Conservation (phyloP, 257 asterid species). For the Agastache rugosa region DNA sequence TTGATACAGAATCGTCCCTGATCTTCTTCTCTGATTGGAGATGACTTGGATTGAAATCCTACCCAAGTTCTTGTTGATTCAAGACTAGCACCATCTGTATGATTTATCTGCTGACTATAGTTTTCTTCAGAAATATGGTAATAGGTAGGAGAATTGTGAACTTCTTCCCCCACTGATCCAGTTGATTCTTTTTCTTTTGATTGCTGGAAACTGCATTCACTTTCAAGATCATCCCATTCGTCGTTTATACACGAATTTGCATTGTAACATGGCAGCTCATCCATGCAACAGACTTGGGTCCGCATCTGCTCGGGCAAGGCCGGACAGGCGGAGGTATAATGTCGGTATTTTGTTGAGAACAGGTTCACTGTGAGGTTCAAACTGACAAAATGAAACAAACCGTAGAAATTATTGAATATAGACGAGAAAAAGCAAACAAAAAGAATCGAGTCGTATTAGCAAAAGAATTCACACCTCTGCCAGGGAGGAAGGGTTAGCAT, state of each 20-base stretch:
- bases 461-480: constrained; percentile 62
- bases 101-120: constrained; percentile 19
- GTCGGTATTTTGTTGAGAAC: constrained; percentile 87
- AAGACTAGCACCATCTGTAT: constrained; percentile 6
- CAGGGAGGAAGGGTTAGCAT: constrained; percentile 91
- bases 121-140: constrained; percentile 30
- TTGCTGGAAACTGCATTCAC: constrained; percentile 35
- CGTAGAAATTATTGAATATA: not conserved
- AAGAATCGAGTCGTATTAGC: not conserved
- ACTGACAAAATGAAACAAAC: constrained; percentile 46
- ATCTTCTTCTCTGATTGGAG: constrained; percentile 21
- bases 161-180: not conserved
- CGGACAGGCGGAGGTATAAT: constrained; percentile 60
- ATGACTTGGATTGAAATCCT: constrained; percentile 1
- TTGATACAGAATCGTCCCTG: not conserved
- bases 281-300: constrained; percentile 61
- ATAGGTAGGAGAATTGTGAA: constrained; percentile 19
- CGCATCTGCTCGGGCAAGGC: constrained; percentile 53
- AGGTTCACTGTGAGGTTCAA: constrained; percentile 78
- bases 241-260: constrained; percentile 35
- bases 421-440: not conserved
- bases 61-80: constrained; percentile 24
- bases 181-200: constrained; percentile 20
- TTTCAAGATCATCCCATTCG: constrained; percentile 37
- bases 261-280: constrained; percentile 82